Conservation (phyloP, 2,329 filamentous ascomycete genomes). For the Laburnicola sp. region DNA sequence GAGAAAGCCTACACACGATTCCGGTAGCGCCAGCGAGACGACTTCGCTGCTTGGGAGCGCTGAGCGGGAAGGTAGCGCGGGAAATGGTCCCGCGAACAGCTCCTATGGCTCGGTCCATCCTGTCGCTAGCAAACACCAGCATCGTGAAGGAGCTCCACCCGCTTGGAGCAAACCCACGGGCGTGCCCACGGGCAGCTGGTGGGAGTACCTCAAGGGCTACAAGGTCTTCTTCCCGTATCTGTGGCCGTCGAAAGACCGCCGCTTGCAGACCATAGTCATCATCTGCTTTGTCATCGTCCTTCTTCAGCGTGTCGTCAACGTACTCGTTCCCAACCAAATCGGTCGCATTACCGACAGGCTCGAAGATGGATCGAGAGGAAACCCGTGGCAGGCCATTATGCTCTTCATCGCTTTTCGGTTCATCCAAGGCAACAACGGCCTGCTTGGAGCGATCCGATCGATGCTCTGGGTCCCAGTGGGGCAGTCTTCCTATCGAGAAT, state of each 20-base stretch:
- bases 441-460: conserved; percentile 79
- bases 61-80: conserved; percentile 48
- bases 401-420: conserved; percentile 78
- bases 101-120: conserved; percentile 57
- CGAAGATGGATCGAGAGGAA: conserved; percentile 53
- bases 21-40: conserved; percentile 55
- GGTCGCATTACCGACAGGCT: conserved; percentile 78
- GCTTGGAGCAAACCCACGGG: conserved; percentile 90
- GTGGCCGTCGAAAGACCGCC: conserved; percentile 82
- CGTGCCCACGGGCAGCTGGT: conserved; percentile 87
- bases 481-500: conserved; percentile 92
- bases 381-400: conserved; percentile 74
- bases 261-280: conserved; percentile 76
- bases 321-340: conserved; percentile 81
- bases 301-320: conserved; percentile 80
- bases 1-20: conserved; percentile 23
- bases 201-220: conserved; percentile 92
- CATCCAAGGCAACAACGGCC: conserved; percentile 84
- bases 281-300: conserved; percentile 81
- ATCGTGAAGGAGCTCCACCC: conserved; percentile 64
- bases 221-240: conserved; percentile 94
- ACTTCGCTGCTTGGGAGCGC: conserved; percentile 64
- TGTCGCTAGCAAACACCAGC: conserved; percentile 48
- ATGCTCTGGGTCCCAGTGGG: conserved; percentile 95
- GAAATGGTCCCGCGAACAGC: conserved; percentile 55